Evolutionary conservation across 331 rosid genomes (phyloP), one percentile per base, ranked within the genome.

Genomic region (Dryas integrifolia): DNA sequence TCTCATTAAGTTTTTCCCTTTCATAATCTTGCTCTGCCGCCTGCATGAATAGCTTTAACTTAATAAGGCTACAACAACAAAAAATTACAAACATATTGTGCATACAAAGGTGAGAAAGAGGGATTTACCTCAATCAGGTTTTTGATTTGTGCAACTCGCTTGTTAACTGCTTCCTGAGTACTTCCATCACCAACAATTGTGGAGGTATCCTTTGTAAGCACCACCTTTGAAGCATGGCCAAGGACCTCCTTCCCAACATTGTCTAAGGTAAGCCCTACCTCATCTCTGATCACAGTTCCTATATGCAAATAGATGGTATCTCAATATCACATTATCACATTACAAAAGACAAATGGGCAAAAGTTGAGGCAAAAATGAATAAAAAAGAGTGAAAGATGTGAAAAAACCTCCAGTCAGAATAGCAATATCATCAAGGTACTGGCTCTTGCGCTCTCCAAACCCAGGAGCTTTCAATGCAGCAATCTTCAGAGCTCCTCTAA

Each of bases 391-490:
- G n/a, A 55, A 4, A 0, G 18, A 65, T 11, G 40, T n/a, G 50
- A 63, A 79, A 47, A 14, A 38, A 86, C 88, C 91, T 79, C 88
- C 88, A 6, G 91, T 86, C 51, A 95, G 80, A 67, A 95, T 86
- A 61, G 99, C 99, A 71, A 95, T 89, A 77, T 95, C 99, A 69
- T 95, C 99, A 45, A 95, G 96, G 84, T 95, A 95, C 82, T 95
- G 99, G 97, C 96, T 91, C 91, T 95, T 95, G 80, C 99, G 96
- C 67, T 95, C 99, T 56, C 99, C 99, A 78, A 95, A 95, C 21
- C 99, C 99, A 0, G 99, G 99, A 81, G 99, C 99, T 82, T 95
- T 95, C 14, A 95, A 88, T 13, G 99, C 97, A 49, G 99, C 99
- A 75, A 95, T 91, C 88, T 95, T 95, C 75, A 95, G 78, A 10